Base-by-base conservation (phyloP, 2,329 filamentous ascomycete genomes). In the Achaetomium macrosporum region DNA sequence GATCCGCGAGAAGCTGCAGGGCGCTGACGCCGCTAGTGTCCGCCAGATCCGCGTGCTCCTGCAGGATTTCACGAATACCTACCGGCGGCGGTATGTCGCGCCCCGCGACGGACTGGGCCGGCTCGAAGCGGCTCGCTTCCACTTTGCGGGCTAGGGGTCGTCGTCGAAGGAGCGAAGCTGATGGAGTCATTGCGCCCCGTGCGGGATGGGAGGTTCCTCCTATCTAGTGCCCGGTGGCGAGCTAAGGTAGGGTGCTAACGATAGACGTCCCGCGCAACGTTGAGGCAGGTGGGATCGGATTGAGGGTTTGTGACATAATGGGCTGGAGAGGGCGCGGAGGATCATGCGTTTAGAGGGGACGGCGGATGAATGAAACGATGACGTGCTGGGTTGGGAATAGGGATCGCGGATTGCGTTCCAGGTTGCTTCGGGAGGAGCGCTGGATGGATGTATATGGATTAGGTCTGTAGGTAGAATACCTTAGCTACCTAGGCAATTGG, bases 31-130 rank as follows among this genome's bases (percentile, higher is more conserved):
- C 1, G 73, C 79, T 19, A 76, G 76, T 20, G 68, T 89, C 40
- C 79, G 90, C 54, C 90, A 90, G 71, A 90, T 96, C 50, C 81
- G 92, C 36, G 84, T 82, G 25, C 76, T 96, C 33, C 77, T 99
- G 53, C 93, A 97, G 72, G 95, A 99, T 70, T 99, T 99, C 67
- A 97, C 93, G 20, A 95, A 92, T 67, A 88, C 85, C 30, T 99
- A 99, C 69, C 83, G 95, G 47, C 80, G 95, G 65, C 81, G 95
- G 57, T 96, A 99, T 65, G 88, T 99, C 43, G 92, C 93, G n/a
- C 93, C 93, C 7, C 77, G 92, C 56, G 92, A 97, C 66, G 92
- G 92, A 1, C 75, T 97, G 40, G 92, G 92, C 3, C 81, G 90
- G 65, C 74, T 97, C 53, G 90, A 96, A 71, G 90, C 90, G 20